Evolutionary conservation across 768 basidiomycete species (phyloP), one percentile per base, ranked within the genome.

Genomic region (Xanthoconium purpureum): DNA sequence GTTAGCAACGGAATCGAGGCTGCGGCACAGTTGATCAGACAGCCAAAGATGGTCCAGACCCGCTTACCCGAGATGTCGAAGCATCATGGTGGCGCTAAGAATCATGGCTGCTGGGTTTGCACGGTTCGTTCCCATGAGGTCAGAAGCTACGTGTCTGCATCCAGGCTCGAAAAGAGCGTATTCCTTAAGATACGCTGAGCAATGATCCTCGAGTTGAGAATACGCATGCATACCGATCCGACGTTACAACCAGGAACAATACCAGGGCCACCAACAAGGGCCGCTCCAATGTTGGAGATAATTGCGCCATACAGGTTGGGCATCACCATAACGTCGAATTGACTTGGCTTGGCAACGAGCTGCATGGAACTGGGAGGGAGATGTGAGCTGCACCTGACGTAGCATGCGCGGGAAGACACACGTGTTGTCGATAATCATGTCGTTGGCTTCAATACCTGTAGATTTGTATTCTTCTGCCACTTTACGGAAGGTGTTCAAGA

Each of bases 321-420:
- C 92, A 96, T 97, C 69, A 98, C 97, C 95, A 99, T 97, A 58
- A 98, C 96, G 68, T 99, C 97, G 68, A 99, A 99, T 72, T 99
- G 97, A 62, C 81, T 80, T 32, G 97, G 97, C 65, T 87, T 90
- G 33, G 95, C 91, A 58, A 99, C 97, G 62, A 99, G 87, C 75
- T 99, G 97, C 97, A 99, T 99, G 46, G 96, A 94, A 49, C 91
- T 93, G 64, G n/a, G 58, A 53, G 7, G 12, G 56, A 47, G 28
- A 38, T 58, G 32, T 56, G 52, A 36, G 29, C 4, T 43, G 20
- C 12, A 50, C 37, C 24, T 39, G 47, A 17, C 15, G 13, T 48
- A 9, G 49, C 30, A 47, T 37, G 17, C 28, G 12, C 15, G 30
- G 50, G 32, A 51, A 30, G 14, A 68, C 84, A 55, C 67, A 94